Percentiles rank a stretch among this genome's conserved stretches.
These are phyloP conservation scores for Mucor indicus DNA, from an alignment of 371 early-diverging fungal genomes.

Conservation along the genomic window DNA sequence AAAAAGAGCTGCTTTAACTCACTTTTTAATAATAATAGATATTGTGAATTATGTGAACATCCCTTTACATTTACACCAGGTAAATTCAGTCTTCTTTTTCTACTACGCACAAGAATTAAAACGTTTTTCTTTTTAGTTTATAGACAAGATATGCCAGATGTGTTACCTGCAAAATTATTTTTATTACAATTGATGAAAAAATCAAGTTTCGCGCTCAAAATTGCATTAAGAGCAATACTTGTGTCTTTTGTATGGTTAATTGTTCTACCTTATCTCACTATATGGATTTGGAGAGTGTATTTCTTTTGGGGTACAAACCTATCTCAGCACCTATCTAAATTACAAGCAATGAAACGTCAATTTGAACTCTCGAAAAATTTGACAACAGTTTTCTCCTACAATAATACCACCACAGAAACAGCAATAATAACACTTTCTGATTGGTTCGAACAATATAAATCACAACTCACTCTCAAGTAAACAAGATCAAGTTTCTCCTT, in stretches of 20 bases:
- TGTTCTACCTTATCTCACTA: slow-evolving; percentile 76
- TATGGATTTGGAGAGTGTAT: slow-evolving; percentile 81
- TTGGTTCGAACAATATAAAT: slow-evolving; percentile 16
- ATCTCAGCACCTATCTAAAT: slow-evolving; percentile 2
- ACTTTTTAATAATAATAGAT: slow-evolving; percentile 29
- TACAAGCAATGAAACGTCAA: slow-evolving; percentile 6
- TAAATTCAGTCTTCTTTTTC: no score
- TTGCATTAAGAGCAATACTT: slow-evolving; percentile 43
- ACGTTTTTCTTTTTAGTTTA: slow-evolving; percentile 83
- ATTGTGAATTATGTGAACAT: slow-evolving; percentile 91
- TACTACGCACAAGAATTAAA: slow-evolving; percentile 82
- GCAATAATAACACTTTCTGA: no score
- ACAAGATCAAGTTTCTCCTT: neutral
- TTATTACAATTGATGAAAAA: slow-evolving; percentile 25
- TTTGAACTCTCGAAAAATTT: neutral
- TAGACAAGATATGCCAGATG: slow-evolving; percentile 70
- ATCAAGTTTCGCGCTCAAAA: slow-evolving; percentile 25
- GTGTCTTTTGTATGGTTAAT: slow-evolving; percentile 81
- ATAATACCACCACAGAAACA: neutral
- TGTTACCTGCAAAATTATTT: slow-evolving; percentile 56
- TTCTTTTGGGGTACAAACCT: slow-evolving; percentile 61
- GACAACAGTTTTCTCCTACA: neutral
- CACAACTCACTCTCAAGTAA: neutral
- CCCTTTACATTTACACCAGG: slow-evolving; percentile 83
- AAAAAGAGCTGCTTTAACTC: neutral